Percentiles rank a stretch among this genome's conserved stretches.
These are phyloP conservation scores for Holtermanniella nyarrowii DNA, from an alignment of 768 basidiomycete genomes.

Conservation along the genomic window DNA sequence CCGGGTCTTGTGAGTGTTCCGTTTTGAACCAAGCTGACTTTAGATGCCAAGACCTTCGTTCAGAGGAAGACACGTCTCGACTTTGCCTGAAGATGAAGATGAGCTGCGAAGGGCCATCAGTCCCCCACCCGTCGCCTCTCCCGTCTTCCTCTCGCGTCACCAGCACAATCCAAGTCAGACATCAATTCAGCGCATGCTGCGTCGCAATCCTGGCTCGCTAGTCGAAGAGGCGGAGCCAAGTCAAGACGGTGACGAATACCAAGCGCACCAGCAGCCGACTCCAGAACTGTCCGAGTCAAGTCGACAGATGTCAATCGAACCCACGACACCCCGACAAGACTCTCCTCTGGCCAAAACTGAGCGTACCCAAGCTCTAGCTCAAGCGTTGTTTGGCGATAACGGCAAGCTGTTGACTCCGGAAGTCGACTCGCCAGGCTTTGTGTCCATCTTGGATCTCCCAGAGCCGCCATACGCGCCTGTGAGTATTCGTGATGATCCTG, in stretches of 20 bases:
- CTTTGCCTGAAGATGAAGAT: background rate
- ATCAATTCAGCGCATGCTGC: background rate
- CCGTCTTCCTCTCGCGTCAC: background rate
- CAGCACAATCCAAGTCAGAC: background rate
- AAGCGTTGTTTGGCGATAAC: background rate
- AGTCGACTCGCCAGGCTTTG: background rate
- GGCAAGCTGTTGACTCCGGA: background rate
- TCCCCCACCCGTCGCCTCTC: background rate
- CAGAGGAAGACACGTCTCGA: background rate
- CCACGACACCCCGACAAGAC: background rate
- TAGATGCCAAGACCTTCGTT: background rate
- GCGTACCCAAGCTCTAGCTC: background rate
- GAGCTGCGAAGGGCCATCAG: background rate
- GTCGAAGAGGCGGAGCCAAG: too few species aligned
- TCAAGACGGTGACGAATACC: background rate
- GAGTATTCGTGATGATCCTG: constrained; percentile 11
- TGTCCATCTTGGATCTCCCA: background rate
- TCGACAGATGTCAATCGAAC: too few species aligned
- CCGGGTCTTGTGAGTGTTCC: background rate
- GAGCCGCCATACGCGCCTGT: background rate
- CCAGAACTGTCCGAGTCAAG: background rate
- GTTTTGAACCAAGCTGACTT: background rate
- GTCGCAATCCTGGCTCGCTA: too few species aligned
- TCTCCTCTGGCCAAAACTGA: background rate
- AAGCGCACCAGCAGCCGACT: background rate